Conservation (phyloP, 2,329 filamentous ascomycete species). For the Sarocladium oryzae region DNA sequence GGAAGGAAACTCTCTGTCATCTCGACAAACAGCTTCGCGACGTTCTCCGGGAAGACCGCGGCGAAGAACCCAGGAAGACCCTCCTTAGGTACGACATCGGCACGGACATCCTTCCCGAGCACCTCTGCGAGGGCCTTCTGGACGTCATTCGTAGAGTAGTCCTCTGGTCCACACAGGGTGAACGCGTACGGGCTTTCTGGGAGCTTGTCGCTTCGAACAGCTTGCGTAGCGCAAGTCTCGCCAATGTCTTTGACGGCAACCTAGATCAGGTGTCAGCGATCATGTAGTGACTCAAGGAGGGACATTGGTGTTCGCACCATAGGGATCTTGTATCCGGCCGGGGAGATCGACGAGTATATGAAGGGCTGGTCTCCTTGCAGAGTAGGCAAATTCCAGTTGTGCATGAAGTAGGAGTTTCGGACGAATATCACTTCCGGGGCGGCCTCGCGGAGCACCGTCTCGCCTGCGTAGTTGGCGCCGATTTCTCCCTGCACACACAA, state of each 20-base stretch:
- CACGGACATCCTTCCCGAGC: constrained; percentile 18
- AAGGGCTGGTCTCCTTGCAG: constrained; percentile 20
- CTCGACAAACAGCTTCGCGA: constrained; percentile 22
- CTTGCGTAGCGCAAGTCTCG: neutral
- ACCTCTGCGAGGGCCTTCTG: constrained; percentile 22
- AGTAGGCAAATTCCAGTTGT: constrained; percentile 29
- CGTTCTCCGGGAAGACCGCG: constrained; percentile 17
- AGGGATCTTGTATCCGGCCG: constrained; percentile 23
- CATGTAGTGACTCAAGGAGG: too few relatives aligned
- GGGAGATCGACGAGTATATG: constrained; percentile 28
- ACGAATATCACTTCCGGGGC: constrained; percentile 23
- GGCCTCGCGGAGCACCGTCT: constrained; percentile 16
- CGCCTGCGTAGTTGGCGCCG: constrained; percentile 27
- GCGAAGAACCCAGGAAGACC: constrained; percentile 17
- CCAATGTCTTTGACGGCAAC: constrained; percentile 21
- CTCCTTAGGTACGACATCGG: constrained; percentile 20
- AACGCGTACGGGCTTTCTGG: constrained; percentile 21
- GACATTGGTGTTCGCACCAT: too few relatives aligned
- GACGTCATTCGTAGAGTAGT: constrained; percentile 23
- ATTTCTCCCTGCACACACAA: constrained; percentile 37
- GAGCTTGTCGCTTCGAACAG: neutral
- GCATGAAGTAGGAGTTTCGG: constrained; percentile 30
- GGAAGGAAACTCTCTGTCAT: constrained; percentile 16
- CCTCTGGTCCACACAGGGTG: constrained; percentile 24
- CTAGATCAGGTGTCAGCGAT: too few relatives aligned